phyloP scores from a whole-genome alignment of 2,329 filamentous ascomycete species.

The Nothophaeocryptopus gaeumannii region DNA sequence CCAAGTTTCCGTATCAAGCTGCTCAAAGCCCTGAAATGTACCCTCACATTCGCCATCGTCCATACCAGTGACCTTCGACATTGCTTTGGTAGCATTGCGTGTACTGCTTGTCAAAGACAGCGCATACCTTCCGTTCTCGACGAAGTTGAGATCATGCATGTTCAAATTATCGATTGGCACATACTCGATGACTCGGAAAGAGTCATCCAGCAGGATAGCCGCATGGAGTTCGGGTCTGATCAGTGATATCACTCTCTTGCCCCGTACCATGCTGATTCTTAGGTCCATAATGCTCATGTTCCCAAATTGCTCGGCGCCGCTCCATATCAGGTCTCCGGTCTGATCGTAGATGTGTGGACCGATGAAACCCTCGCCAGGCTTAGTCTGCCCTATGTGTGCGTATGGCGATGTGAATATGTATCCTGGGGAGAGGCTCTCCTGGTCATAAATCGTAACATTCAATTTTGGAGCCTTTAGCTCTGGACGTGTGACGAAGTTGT shows the following conservation, averaged over 20 bases:
- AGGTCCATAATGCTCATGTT: slow-evolving; percentile 13
- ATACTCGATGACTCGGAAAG: slow-evolving; percentile 1
- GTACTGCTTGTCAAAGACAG: slow-evolving; percentile 8
- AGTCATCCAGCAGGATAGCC: slow-evolving; percentile 1
- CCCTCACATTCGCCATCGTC: slow-evolving; percentile 16
- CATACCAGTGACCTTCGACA: slow-evolving; percentile 39
- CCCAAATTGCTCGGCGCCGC: slow-evolving; percentile 4
- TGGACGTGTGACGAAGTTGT: slow-evolving; percentile 7
- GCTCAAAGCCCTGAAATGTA: slow-evolving; percentile 32
- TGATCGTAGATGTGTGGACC: slow-evolving; percentile 17
- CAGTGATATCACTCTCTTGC: neutral
- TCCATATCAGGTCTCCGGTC: slow-evolving; percentile 14
- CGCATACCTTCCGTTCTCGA: slow-evolving; percentile 6
- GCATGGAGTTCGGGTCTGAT: neutral
- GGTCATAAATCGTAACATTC: slow-evolving; percentile 13
- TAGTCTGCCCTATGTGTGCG: slow-evolving; percentile 8
- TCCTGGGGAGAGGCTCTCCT: slow-evolving; percentile 6
- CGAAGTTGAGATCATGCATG: slow-evolving; percentile 12
- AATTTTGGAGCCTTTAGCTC: slow-evolving; percentile 13
- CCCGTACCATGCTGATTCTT: slow-evolving; percentile 7
- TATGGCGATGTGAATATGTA: slow-evolving; percentile 15
- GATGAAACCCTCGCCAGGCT: slow-evolving; percentile 15
- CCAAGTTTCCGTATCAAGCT: slow-evolving; percentile 35
- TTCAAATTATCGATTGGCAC: neutral
- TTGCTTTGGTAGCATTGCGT: slow-evolving; percentile 5